A percentile compares a stretch with the other conserved stretches of the same genome.
Evolutionary conservation across 371 early-diverging fungal species (phyloP).

Genomic region (Lichtheimia corymbifera): DNA sequence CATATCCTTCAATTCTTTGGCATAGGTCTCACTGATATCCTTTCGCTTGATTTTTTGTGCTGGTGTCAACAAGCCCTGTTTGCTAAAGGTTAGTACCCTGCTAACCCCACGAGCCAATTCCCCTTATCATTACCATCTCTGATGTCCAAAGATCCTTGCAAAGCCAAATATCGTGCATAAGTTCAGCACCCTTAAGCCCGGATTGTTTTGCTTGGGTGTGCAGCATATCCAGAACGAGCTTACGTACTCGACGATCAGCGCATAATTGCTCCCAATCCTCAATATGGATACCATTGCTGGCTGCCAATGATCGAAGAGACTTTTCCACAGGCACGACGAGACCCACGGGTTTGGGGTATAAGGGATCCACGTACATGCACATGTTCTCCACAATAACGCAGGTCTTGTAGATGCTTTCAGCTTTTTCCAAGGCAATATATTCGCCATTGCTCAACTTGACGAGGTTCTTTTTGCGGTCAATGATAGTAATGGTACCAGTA

Average conservation of each 20-base stretch:
- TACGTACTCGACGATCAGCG: constrained; percentile 16
- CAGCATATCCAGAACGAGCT: constrained; percentile 17
- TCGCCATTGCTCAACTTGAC: constrained; percentile 89
- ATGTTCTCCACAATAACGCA: constrained; percentile 77
- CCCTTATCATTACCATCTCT: constrained; percentile 57
- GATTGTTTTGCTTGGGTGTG: constrained; percentile 32
- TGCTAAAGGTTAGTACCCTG: constrained; percentile 18
- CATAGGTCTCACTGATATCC: constrained; percentile 67
- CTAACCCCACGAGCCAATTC: background rate
- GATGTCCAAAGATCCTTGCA: constrained; percentile 85
- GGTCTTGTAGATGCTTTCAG: constrained; percentile 91
- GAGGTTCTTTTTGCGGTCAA: constrained; percentile 82
- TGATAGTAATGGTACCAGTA: constrained; percentile 68
- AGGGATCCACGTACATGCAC: constrained; percentile 83
- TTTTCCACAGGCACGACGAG: constrained; percentile 68
- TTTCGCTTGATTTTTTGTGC: constrained; percentile 92
- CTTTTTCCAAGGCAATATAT: constrained; percentile 95
- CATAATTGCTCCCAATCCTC: constrained; percentile 37
- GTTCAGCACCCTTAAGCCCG: constrained; percentile 76
- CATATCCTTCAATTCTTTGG: constrained; percentile 60
- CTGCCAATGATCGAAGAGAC: constrained; percentile 16
- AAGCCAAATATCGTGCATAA: constrained; percentile 69
- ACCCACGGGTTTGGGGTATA: constrained; percentile 68
- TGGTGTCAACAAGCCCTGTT: constrained; percentile 75
- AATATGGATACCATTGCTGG: constrained; percentile 3